Base-by-base conservation (phyloP, 2,329 filamentous ascomycete genomes). In the Cladosporium austrohemisphaericum region DNA sequence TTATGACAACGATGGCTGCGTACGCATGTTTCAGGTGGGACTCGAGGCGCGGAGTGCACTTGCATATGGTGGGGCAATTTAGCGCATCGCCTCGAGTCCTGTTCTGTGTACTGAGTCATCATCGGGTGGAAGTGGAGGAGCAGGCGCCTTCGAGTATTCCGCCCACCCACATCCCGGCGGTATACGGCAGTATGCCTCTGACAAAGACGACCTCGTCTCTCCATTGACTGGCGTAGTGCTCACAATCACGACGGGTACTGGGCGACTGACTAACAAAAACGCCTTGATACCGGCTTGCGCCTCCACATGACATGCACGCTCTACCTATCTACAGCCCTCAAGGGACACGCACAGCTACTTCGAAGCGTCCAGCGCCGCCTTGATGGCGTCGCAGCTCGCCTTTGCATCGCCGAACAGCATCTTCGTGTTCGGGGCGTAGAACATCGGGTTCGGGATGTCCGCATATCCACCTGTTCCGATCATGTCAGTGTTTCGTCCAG, bases 321-420 rank as follows among this genome's bases (percentile, higher is more conserved):
- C 33, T 32, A 29, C 33, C 5, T 47, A 38, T 47, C 25, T 25
- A 37, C 23, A 31, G 1, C 10, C 5, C 13, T 31, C 18, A 3
- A 13, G 7, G 3, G n/a, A 18, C 31, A 16, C 18, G n/a, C n/a
- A n/a, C n/a, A n/a, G n/a, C n/a, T n/a, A 50, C 38, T 50, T 50
- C 5, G 47, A 40, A 36, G 47, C 47, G 25, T 58, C 56, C 53
- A 64, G 50, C 25, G 63, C 61, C n/a, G 60, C 55, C 33, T 59
- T 62, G 52, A 65, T 63, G 8, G 63, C 63, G 55, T 65, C 63
- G 52, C 63, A 65, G 50, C 52, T 63, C 44, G 58, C 78, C 72
- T 88, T 92, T 16, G 90, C 90, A 71, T 95, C 90, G 20, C 90
- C 89, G 70, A 95, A 95, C 51, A 95, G 68, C 90, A 95, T 95